A percentile compares a stretch with the other conserved stretches of the same genome.
These are phyloP conservation scores for Circinella umbellata DNA, from an alignment of 371 early-diverging fungal species.

Conservation along the genomic window DNA sequence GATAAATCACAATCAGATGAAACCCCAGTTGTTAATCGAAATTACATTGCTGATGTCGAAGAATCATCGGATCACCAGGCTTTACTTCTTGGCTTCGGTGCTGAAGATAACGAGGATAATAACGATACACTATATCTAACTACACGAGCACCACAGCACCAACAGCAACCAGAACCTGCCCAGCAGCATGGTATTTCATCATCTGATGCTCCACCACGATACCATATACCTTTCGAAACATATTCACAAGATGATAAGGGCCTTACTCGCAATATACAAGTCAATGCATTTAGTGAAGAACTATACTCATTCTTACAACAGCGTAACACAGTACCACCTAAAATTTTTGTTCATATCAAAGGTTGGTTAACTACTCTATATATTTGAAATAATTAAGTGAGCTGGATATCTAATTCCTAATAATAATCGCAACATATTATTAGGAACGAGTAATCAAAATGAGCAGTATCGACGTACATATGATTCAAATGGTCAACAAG, in stretches of 20 bases:
- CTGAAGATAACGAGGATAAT: not conserved
- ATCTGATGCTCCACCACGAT: not conserved
- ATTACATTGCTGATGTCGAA: not conserved
- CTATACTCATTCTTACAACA: constrained; percentile 43
- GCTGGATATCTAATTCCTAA: no score
- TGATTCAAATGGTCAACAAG: not conserved
- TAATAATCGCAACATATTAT: not conserved
- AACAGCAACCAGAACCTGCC: not conserved
- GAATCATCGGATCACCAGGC: not conserved
- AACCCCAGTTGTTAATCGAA: not conserved
- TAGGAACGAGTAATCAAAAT: not conserved
- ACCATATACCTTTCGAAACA: constrained; percentile 18
- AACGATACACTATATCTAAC: not conserved
- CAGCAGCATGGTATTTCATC: not conserved
- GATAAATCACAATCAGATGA: not conserved
- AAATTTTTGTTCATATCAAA: constrained; percentile 34
- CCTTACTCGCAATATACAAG: constrained; percentile 38
- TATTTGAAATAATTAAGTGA: not conserved
- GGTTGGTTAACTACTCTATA: constrained; percentile 19
- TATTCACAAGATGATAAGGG: constrained; percentile 12
- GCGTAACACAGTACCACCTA: constrained; percentile 43
- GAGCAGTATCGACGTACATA: constrained; percentile 2
- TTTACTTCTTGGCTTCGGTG: not conserved
- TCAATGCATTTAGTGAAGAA: constrained; percentile 50
- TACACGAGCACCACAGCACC: not conserved